These are phyloP conservation scores for Penicillium sp. DNA, from an alignment of 2,329 filamentous ascomycete species.

Conservation along the genomic window DNA sequence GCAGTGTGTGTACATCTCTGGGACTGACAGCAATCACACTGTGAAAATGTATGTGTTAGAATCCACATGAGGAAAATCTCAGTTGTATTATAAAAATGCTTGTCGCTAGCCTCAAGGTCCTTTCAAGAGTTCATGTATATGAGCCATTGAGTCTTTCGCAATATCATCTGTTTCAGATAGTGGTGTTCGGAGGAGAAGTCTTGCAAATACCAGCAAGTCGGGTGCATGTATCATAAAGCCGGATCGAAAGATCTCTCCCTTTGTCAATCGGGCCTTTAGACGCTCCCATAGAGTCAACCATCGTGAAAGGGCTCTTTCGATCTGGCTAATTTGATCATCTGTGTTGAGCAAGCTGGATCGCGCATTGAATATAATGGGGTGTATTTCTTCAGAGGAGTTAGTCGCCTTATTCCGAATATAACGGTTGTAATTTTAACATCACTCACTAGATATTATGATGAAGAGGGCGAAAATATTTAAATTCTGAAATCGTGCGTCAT, in stretches of 20 bases:
- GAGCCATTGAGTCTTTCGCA: constrained; percentile 17
- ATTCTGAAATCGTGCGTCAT: constrained; percentile 9
- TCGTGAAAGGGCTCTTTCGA: constrained; percentile 12
- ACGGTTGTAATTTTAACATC: background rate
- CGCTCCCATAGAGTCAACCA: constrained; percentile 15
- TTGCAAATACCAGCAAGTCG: constrained; percentile 16
- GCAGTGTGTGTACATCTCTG: constrained; percentile 13
- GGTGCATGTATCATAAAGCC: constrained; percentile 18
- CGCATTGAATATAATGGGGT: constrained; percentile 13
- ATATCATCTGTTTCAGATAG: constrained; percentile 12
- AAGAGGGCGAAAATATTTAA: constrained; percentile 17
- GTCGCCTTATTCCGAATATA: background rate
- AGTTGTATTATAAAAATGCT: too few relatives aligned
- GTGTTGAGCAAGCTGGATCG: constrained; percentile 8
- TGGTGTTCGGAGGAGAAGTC: constrained; percentile 9
- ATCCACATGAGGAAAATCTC: too few relatives aligned
- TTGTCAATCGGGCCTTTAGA: constrained; percentile 5
- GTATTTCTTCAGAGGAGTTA: constrained; percentile 10
- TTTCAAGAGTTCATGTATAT: constrained; percentile 15
- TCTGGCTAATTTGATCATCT: constrained; percentile 3
- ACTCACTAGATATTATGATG: constrained; percentile 15
- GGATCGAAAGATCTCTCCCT: constrained; percentile 15
- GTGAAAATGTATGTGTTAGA: too few relatives aligned
- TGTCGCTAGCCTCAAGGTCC: background rate
- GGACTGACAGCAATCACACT: constrained; percentile 1